phyloP scores from a whole-genome alignment of 75 land plant species.

The Pinus tabuliformis region DNA sequence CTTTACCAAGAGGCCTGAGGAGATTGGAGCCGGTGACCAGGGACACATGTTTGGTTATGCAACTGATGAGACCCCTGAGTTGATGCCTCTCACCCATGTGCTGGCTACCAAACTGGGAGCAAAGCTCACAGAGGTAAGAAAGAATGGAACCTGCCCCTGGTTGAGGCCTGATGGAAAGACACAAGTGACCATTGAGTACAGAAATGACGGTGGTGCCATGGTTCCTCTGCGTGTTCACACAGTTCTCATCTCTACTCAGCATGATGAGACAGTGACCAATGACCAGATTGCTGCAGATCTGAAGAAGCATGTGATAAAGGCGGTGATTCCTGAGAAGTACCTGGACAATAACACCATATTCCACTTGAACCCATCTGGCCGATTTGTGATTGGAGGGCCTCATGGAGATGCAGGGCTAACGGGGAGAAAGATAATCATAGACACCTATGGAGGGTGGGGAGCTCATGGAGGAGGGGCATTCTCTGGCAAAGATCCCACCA shows the following conservation, averaged over 20 bases:
- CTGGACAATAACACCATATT: conserved; percentile 68
- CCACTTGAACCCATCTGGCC: conserved; percentile 66
- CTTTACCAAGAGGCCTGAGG: conserved; percentile 68
- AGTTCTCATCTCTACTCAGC: conserved; percentile 70
- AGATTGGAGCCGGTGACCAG: conserved; percentile 72
- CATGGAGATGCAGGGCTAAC: conserved; percentile 78
- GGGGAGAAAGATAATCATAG: conserved; percentile 52
- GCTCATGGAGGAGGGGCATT: conserved; percentile 35
- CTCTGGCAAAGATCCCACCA: conserved; percentile 43
- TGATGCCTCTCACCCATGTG: conserved; percentile 76
- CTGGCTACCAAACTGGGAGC: conserved; percentile 78
- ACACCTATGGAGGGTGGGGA: conserved; percentile 28
- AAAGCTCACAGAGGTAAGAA: conserved; percentile 64
- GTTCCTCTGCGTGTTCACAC: conserved; percentile 68
- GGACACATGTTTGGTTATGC: conserved; percentile 76
- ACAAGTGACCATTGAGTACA: conserved; percentile 57
- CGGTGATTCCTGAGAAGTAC: conserved; percentile 52
- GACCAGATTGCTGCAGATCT: conserved; percentile 61
- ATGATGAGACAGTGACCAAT: conserved; percentile 71
- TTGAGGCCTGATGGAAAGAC: conserved; percentile 64
- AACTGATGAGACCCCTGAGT: conserved; percentile 64
- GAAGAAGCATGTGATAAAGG: conserved; percentile 63
- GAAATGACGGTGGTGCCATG: conserved; percentile 56
- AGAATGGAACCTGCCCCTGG: conserved; percentile 71
- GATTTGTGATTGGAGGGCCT: conserved; percentile 78